phyloP scores from a whole-genome alignment of 1,284 basidiomycete species.

The Ganoderma leucocontextum region DNA sequence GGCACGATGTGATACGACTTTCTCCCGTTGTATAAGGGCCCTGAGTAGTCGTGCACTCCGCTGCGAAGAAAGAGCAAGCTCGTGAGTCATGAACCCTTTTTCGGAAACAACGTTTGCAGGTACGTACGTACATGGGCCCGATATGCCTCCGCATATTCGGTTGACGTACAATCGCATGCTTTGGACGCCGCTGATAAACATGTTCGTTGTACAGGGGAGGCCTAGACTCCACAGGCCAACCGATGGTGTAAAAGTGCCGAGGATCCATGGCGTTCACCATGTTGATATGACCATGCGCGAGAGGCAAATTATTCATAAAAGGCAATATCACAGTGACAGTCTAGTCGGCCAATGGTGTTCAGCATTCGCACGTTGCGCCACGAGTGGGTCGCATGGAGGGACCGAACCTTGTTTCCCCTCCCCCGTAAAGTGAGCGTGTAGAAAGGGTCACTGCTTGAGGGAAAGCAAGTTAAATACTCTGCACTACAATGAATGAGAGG shows the following conservation, averaged over 20 bases:
- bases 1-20: not conserved
- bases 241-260: not conserved
- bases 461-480: not conserved
- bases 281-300: not conserved
- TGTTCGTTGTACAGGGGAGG: not conserved
- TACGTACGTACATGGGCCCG: not conserved
- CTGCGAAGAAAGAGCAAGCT: not conserved
- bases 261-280: not conserved
- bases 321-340: not conserved
- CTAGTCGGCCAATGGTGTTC: not conserved
- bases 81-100: slow-evolving; percentile 5
- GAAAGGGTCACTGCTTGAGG: no score
- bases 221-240: not conserved
- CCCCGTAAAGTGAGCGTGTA: not conserved
- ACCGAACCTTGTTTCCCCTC: not conserved
- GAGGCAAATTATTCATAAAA: not conserved
- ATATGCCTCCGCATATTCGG: not conserved
- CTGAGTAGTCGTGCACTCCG: not conserved
- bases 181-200: not conserved
- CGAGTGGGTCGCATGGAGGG: not conserved
- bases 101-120: not conserved
- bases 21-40: not conserved
- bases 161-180: not conserved
- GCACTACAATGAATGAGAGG: not conserved
- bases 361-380: slow-evolving; percentile 1